Evolutionary conservation across 108 stramenopile species (phyloP).

Genomic region (Nitzschia sp.): DNA sequence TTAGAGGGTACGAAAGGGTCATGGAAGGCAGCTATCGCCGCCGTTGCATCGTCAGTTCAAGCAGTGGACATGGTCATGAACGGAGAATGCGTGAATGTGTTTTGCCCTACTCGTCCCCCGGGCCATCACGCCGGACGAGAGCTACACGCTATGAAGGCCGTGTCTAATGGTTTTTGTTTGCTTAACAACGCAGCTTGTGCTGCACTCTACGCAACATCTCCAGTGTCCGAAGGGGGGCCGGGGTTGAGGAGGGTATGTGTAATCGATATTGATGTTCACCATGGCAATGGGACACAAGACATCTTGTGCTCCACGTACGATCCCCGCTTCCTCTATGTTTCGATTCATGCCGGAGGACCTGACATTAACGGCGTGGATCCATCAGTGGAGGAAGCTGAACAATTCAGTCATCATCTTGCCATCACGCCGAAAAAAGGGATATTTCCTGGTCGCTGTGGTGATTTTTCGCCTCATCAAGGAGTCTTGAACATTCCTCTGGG

Average conservation of each 20-base stretch:
- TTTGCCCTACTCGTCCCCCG: conserved; percentile 91
- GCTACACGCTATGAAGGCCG: conserved; percentile 86
- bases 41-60: conserved; percentile 85
- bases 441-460: conserved; percentile 88
- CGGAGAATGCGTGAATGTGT: conserved; percentile 84
- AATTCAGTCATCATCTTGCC: conserved; percentile 43
- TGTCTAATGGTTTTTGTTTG: conserved; percentile 96
- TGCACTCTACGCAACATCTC: conserved; percentile 91
- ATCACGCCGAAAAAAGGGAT: conserved; percentile 67
- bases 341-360: conserved; percentile 84
- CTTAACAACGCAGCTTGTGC: conserved; percentile 96
- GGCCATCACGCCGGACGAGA: conserved; percentile 93
- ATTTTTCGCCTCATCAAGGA: conserved; percentile 80
- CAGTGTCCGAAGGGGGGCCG: conserved; percentile 74
- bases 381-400: conserved; percentile 55
- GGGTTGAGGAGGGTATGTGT: conserved; percentile 85
- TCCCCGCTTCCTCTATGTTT: conserved; percentile 89
- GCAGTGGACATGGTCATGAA: conserved; percentile 88
- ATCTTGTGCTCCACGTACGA: conserved; percentile 87
- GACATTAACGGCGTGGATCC: conserved; percentile 77
- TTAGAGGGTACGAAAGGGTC: conserved; percentile 80
- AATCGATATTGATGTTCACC: conserved; percentile 95
- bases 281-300: conserved; percentile 95
- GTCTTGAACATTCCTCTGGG: conserved; percentile 90
- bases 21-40: conserved; percentile 86